phyloP scores from a whole-genome alignment of 1,284 basidiomycete genomes.

The Heterobasidion parviporum region DNA sequence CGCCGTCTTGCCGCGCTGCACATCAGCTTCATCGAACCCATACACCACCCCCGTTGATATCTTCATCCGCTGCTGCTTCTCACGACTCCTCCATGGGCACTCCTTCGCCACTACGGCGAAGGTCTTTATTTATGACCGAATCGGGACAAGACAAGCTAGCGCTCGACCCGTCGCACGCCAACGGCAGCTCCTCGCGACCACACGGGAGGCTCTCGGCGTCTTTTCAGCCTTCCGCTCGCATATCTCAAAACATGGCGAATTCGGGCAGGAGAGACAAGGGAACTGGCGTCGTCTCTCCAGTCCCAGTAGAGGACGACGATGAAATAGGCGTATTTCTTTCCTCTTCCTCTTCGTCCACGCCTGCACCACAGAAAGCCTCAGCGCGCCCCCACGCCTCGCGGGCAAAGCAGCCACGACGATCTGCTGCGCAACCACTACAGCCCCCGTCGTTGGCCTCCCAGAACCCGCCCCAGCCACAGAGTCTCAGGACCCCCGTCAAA shows the following conservation, averaged over 20 bases:
- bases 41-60: slow-evolving; percentile 18
- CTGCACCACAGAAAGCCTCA: slow-evolving; percentile 2
- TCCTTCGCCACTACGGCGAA: slow-evolving; percentile 49
- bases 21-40: slow-evolving; percentile 24
- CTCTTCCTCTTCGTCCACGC: slow-evolving; percentile 22
- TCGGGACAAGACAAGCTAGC: slow-evolving; percentile 16
- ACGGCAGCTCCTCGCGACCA: slow-evolving; percentile 48
- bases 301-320: slow-evolving; percentile 39
- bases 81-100: slow-evolving; percentile 50
- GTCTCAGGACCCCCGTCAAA: slow-evolving; percentile 35
- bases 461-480: slow-evolving; percentile 9
- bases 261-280: neutral
- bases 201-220: slow-evolving; percentile 37
- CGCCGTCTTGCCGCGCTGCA: slow-evolving; percentile 26
- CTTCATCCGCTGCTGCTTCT: slow-evolving; percentile 23
- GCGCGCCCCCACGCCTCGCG: slow-evolving; percentile 1
- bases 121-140: slow-evolving; percentile 26
- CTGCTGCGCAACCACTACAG: slow-evolving; percentile 3
- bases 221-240: slow-evolving; percentile 25
- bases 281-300: neutral
- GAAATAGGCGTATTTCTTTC: slow-evolving; percentile 44
- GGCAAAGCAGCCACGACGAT: neutral
- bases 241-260: slow-evolving; percentile 22
- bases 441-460: slow-evolving; percentile 12
- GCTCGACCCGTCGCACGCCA: slow-evolving; percentile 26